Evolutionary conservation across 768 basidiomycete genomes (phyloP).

Genomic region (Collybia sp.): DNA sequence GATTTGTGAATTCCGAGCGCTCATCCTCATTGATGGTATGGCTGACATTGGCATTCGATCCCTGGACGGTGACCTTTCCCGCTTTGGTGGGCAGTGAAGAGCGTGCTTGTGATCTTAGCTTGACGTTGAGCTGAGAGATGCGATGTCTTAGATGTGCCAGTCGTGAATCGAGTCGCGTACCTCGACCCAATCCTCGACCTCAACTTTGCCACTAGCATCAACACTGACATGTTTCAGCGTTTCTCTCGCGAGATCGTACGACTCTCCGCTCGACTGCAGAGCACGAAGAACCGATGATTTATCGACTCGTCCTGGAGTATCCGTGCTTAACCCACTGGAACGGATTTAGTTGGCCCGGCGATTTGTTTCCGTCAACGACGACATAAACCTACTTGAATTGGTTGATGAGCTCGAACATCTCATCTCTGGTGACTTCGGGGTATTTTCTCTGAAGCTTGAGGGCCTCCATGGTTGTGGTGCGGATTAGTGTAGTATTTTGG

Average conservation of each 20-base stretch:
- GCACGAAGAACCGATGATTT: constrained; percentile 79
- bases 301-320: constrained; percentile 78
- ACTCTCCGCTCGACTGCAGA: constrained; percentile 76
- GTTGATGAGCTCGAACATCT: constrained; percentile 92
- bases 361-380: constrained; percentile 4
- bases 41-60: constrained; percentile 91
- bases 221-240: constrained; percentile 92
- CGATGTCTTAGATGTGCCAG: too few species aligned
- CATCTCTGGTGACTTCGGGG: constrained; percentile 86
- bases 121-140: constrained; percentile 65
- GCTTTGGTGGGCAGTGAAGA: constrained; percentile 54
- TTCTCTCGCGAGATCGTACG: constrained; percentile 86
- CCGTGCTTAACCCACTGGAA: constrained; percentile 65
- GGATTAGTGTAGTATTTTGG: not conserved
- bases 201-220: constrained; percentile 93
- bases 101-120: constrained; percentile 55
- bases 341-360: constrained; percentile 8
- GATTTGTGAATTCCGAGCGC: constrained; percentile 92
- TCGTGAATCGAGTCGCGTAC: constrained; percentile 34
- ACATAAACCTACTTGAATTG: constrained; percentile 82
- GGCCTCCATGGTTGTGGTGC: constrained; percentile 61
- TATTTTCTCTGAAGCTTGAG: constrained; percentile 88
- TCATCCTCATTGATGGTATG: constrained; percentile 99
- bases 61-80: constrained; percentile 92
- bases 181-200: constrained; percentile 98